Percentiles rank a stretch among this genome's conserved stretches.
phyloP scores from a whole-genome alignment of 768 basidiomycete genomes.

The Podaxis sp. region DNA sequence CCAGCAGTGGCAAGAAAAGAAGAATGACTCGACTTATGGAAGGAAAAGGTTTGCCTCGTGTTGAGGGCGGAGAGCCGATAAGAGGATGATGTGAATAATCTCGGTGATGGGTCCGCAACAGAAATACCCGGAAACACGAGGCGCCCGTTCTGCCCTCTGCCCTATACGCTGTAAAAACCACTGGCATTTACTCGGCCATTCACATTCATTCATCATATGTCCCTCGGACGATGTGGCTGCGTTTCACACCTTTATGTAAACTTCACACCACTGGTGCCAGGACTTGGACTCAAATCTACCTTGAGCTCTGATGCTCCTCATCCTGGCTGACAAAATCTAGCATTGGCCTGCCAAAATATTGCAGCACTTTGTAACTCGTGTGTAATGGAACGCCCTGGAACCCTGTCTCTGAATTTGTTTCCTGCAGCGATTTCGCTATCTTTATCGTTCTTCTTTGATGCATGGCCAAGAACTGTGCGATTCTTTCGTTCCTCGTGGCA shows the following conservation, averaged over 20 bases:
- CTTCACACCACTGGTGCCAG: not conserved
- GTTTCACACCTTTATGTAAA: not conserved
- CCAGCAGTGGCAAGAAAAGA: constrained; percentile 29
- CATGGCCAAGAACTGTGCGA: not conserved
- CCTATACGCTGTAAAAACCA: constrained; percentile 1
- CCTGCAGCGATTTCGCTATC: not conserved
- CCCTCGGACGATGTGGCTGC: not conserved
- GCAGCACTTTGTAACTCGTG: not conserved
- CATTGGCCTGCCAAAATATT: not conserved
- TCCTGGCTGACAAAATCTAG: not conserved
- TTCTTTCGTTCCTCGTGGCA: not conserved
- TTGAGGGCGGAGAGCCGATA: constrained; percentile 30
- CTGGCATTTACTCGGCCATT: not conserved
- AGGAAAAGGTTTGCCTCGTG: constrained; percentile 40
- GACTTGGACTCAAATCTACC: not conserved
- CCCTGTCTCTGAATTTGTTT: not conserved
- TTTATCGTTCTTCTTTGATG: constrained; percentile 3
- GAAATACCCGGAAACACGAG: constrained; percentile 11
- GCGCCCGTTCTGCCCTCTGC: constrained; percentile 8
- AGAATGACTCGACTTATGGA: constrained; percentile 27
- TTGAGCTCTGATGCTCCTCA: not conserved
- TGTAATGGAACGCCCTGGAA: not conserved
- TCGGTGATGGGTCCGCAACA: constrained; percentile 28
- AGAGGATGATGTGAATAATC: constrained; percentile 14
- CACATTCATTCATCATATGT: not conserved